Conservation (phyloP, 495 filamentous ascomycete species). For the Hypoxylon fuscum region DNA sequence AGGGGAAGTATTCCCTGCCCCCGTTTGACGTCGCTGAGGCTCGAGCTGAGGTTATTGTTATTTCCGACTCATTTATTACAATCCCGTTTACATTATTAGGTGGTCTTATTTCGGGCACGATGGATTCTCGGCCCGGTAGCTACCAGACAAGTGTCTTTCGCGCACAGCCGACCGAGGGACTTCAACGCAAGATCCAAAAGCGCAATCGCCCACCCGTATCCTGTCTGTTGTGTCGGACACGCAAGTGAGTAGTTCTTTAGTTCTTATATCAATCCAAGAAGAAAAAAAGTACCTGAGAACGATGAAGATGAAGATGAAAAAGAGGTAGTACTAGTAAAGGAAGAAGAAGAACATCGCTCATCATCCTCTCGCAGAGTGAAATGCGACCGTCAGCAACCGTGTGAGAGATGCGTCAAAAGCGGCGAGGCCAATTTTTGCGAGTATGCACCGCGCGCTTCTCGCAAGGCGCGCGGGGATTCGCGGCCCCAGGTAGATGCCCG, state of each 20-base stretch:
- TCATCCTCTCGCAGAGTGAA: slow-evolving; percentile 48
- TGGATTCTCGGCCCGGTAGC: slow-evolving; percentile 40
- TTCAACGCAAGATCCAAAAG: slow-evolving; percentile 46
- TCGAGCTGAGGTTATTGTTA: slow-evolving; percentile 15
- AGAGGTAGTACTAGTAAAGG: no score
- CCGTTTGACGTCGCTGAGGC: slow-evolving; percentile 20
- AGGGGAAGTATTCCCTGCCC: slow-evolving; percentile 25
- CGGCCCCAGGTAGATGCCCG: slow-evolving; percentile 39
- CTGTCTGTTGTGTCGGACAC: slow-evolving; percentile 51
- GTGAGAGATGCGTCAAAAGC: slow-evolving; percentile 54
- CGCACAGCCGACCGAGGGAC: slow-evolving; percentile 44
- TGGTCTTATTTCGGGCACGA: slow-evolving; percentile 17
- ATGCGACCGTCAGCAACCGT: slow-evolving; percentile 57
- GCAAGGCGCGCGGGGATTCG: slow-evolving; percentile 41
- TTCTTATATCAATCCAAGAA: no score
- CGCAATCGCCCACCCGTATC: slow-evolving; percentile 53
- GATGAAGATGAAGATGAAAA: no score
- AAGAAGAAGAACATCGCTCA: slow-evolving; percentile 2
- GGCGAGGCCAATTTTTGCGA: slow-evolving; percentile 52
- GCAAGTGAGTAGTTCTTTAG: slow-evolving; percentile 46
- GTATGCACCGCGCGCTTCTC: slow-evolving; percentile 50
- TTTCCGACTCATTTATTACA: slow-evolving; percentile 1
- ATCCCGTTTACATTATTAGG: not conserved
- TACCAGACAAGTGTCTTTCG: slow-evolving; percentile 49
- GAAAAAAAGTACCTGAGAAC: no score